Evolutionary conservation across 805 yeast species (phyloP), one percentile per base, ranked within the genome.

Genomic region (Saccharomyces kudriavzevii): DNA sequence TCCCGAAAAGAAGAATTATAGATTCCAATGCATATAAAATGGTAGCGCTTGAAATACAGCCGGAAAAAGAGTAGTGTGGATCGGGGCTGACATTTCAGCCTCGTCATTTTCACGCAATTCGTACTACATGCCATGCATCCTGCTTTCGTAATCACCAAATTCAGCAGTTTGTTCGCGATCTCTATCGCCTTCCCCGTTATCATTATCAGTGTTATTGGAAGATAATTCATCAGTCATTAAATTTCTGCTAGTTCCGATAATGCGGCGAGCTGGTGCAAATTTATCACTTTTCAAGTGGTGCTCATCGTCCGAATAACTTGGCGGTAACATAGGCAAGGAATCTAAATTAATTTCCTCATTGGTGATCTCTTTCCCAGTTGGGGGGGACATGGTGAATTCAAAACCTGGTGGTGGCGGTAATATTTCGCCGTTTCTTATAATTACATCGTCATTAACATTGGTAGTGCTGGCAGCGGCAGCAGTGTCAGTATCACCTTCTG

Each of bases 341-440:
- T 66, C 59, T 52, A 73, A 50, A 8, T 68, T 67, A 40, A 70
- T 68, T 28, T 67, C 65, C 53, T 73, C 76, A 26, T 56, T 56
- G 26, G 50, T 52, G 9, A 30, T 22, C 9, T 49, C 49, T 2
- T 53, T 43, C 13, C 43, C 40, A 20, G 25, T 30, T 5, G 51
- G 47, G 3, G 66, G 67, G 2, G 68, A 64, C 5, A 66, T 61
- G 35, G 69, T 66, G 50, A 60, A 70, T 48, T 69, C 73, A 47
- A 70, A 70, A 6, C 70, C 70, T 9, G 74, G 74, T 5, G 74
- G 73, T 10, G 74, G 74, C 17, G 70, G 74, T 48, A 67, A 56
- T 47, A 63, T 49, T 54, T 54, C 65, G 27, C 62, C 74, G 51
- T 58, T 65, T 40, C 58, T 62, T 35, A 35, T 35, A 35, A 35